Conservation (phyloP, 75 land plant species). For the Selaginella tamariscina region DNA sequence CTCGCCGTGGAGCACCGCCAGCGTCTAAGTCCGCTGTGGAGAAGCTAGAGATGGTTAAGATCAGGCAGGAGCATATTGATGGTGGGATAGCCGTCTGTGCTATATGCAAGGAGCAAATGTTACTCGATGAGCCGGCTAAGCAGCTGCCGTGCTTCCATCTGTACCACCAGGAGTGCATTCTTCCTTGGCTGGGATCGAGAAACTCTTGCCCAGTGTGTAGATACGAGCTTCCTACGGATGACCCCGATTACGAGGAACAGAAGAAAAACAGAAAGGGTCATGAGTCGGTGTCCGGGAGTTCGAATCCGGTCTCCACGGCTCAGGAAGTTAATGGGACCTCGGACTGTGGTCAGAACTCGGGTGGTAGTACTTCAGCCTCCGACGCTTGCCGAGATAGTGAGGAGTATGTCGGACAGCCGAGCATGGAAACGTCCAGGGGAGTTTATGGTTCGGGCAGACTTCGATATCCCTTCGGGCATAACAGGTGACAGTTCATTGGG, state of each 20-base stretch:
- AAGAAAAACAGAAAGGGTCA: conserved; percentile 11
- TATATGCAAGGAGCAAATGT: conserved; percentile 43
- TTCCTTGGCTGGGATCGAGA: conserved; percentile 46
- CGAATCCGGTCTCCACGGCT: background rate
- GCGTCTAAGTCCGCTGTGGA: conserved; percentile 37
- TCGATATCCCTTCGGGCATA: no score
- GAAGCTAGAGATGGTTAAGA: conserved; percentile 24
- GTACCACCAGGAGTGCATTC: conserved; percentile 47
- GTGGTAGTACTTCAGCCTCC: background rate
- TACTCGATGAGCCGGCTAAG: conserved; percentile 28
- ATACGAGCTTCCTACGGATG: conserved; percentile 60
- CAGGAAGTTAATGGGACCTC: background rate
- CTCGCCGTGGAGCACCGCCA: conserved; percentile 31
- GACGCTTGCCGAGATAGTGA: background rate
- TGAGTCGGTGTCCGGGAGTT: background rate
- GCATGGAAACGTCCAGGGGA: background rate
- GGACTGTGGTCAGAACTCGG: background rate
- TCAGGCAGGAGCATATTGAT: conserved; percentile 27
- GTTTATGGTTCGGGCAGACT: background rate
- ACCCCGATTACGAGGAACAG: conserved; percentile 45
- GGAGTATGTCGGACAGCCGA: no score
- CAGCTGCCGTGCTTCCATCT: conserved; percentile 38
- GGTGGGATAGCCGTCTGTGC: conserved; percentile 31
- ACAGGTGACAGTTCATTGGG: no score
- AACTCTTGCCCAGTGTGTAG: conserved; percentile 71